Base-by-base conservation (phyloP, 169 alveolate species). In the Plasmodium malariae region DNA sequence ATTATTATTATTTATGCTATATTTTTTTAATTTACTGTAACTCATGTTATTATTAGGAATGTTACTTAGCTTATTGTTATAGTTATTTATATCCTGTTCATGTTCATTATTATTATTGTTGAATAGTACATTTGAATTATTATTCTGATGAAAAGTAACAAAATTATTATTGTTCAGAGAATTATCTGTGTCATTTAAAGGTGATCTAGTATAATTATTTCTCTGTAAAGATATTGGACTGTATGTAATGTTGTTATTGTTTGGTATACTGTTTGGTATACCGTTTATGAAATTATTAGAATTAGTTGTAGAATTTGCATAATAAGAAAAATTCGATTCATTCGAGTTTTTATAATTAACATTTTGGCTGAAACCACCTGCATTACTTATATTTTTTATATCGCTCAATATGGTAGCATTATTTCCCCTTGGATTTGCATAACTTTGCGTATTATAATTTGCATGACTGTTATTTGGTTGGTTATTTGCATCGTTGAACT, bases 21-120 rank as follows among this genome's bases (percentile, higher is more conserved):
- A 63, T 24, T 62, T 78, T 54, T 78, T 62, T 32, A 78, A 55
- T 69, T 78, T 78, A 9, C 59, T 48, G 43, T 78, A 78, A 57
- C 49, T 78, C 5, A 40, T n/a, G 24, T 34, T 49, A 48, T 32
- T 37, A 49, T 14, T 37, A 26, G 67, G 4, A 21, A 40, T 4
- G 32, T 62, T 63, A 26, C 14, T 55, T 54, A 43, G 36, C 62
- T 62, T 17, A 28, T 24, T 45, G 32, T 76, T 67, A 37, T 76
- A 45, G 36, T 55, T 68, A 36, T 21, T 19, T 5, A 2, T 32
- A 17, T 72, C 70, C 17, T 26, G n/a, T 24, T 72, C 68, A 26
- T 51, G 51, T 9, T 32, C 40, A 36, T 72, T 72, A 26, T 24
- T 24, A 32, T 24, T 30, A 36, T 40, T 36, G 9, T 34, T 24